phyloP scores from a whole-genome alignment of 2,329 filamentous ascomycete genomes.

The Ophiosphaerella herpotricha region DNA sequence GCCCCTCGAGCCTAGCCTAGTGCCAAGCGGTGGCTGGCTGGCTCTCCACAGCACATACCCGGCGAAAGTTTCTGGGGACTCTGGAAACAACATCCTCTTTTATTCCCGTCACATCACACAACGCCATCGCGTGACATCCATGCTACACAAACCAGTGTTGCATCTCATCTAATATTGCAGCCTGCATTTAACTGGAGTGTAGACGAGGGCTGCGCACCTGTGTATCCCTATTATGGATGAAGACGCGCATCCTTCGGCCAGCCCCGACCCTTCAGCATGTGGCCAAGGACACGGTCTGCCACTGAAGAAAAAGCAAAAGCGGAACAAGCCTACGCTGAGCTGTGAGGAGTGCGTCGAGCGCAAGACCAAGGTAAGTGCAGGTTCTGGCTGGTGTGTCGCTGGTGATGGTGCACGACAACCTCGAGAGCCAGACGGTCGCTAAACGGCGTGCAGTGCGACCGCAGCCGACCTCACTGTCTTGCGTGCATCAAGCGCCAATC shows the following conservation, averaged over 20 bases:
- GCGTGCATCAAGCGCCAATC: slow-evolving; percentile 76
- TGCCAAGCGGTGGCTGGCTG: slow-evolving; percentile 22
- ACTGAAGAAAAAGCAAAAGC: slow-evolving; percentile 75
- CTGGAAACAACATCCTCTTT: slow-evolving; percentile 29
- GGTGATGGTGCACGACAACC: neutral
- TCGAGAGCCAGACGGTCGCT: slow-evolving; percentile 8
- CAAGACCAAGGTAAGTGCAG: slow-evolving; percentile 71
- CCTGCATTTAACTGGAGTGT: slow-evolving; percentile 1
- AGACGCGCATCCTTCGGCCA: slow-evolving; percentile 22
- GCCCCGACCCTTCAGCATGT: slow-evolving; percentile 21
- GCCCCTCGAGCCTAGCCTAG: neutral
- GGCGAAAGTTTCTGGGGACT: slow-evolving; percentile 16
- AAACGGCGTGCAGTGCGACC: slow-evolving; percentile 65
- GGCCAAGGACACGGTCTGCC: slow-evolving; percentile 33
- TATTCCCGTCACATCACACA: slow-evolving; percentile 34
- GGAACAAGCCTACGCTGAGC: slow-evolving; percentile 81
- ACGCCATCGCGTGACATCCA: slow-evolving; percentile 18
- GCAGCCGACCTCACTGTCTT: slow-evolving; percentile 63
- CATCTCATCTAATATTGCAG: slow-evolving; percentile 2
- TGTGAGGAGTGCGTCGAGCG: slow-evolving; percentile 81
- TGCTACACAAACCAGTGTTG: slow-evolving; percentile 16
- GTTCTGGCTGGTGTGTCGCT: neutral
- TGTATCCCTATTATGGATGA: slow-evolving; percentile 16
- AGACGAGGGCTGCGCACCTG: slow-evolving; percentile 5
- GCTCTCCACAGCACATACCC: slow-evolving; percentile 15